These are phyloP conservation scores for Hymenoscyphus linearis DNA, from an alignment of 2,329 filamentous ascomycete genomes.

Conservation along the genomic window DNA sequence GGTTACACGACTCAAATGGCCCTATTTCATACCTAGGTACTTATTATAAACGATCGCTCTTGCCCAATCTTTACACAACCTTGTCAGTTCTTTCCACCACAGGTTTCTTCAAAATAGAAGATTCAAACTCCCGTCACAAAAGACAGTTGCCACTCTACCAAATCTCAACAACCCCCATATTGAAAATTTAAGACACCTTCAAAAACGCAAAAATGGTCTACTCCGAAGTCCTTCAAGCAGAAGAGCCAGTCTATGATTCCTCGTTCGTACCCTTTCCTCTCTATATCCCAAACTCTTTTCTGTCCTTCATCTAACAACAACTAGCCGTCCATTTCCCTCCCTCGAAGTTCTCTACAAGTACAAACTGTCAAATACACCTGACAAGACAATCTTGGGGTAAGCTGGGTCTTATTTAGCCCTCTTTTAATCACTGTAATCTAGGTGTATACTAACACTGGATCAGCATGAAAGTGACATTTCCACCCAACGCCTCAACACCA, in stretches of 20 bases:
- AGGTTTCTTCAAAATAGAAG: no score
- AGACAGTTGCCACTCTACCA: not conserved
- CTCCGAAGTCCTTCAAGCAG: not conserved
- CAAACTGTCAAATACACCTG: not conserved
- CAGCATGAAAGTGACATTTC: conserved; percentile 19
- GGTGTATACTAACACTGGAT: not conserved
- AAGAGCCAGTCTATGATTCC: not conserved
- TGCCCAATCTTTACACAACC: no score
- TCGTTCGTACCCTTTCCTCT: not conserved
- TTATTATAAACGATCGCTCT: no score
- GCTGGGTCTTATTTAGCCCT: no score
- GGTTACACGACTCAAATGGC: no score
- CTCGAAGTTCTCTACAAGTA: not conserved
- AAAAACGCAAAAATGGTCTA: not conserved
- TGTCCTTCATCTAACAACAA: not conserved
- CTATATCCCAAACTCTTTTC: not conserved
- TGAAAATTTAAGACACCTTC: not conserved
- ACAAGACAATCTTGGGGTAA: not conserved
- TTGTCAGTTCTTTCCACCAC: no score
- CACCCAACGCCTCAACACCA: conserved; percentile 37
- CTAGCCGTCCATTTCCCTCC: not conserved
- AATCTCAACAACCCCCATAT: not conserved
- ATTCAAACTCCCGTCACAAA: not conserved
- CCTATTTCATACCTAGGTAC: no score
- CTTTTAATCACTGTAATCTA: not conserved